A percentile compares a stretch with the other conserved stretches of the same genome.
phyloP scores from a whole-genome alignment of 1,139 yeast genomes.

The Suhomyces kunorum region DNA sequence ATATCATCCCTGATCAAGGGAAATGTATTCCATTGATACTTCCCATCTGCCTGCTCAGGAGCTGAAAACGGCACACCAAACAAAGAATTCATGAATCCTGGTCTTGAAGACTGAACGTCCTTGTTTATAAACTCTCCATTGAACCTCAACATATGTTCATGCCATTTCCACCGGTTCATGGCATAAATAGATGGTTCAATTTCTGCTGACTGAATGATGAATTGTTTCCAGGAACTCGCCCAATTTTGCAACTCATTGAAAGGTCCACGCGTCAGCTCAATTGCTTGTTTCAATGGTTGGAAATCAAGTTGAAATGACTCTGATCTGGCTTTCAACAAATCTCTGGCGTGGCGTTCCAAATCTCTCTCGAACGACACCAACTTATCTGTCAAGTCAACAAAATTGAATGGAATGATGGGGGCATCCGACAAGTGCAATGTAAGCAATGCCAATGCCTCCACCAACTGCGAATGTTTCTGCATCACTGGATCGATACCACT shows the following conservation, averaged over 20 bases:
- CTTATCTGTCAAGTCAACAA: constrained; percentile 48
- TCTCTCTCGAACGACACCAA: constrained; percentile 50
- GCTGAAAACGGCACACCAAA: constrained; percentile 71
- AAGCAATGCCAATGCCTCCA: constrained; percentile 56
- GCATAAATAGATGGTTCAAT: constrained; percentile 72
- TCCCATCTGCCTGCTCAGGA: constrained; percentile 36
- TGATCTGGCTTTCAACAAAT: constrained; percentile 15
- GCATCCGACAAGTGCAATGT: constrained; percentile 63
- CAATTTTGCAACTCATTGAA: constrained; percentile 41
- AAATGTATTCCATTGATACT: constrained; percentile 63
- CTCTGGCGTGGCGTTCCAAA: constrained; percentile 45
- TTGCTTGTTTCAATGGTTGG: constrained; percentile 27
- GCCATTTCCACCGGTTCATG: constrained; percentile 78
- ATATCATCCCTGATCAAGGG: constrained; percentile 75
- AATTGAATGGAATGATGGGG: constrained; percentile 74
- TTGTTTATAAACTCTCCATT: constrained; percentile 48
- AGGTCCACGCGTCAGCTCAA: constrained; percentile 25
- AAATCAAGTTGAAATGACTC: constrained; percentile 26
- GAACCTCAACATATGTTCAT: constrained; percentile 59
- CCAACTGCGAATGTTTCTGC: constrained; percentile 57
- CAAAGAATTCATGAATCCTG: constrained; percentile 68
- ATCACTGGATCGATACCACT: constrained; percentile 55
- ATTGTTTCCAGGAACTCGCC: constrained; percentile 56
- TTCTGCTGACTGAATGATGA: constrained; percentile 34
- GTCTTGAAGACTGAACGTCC: constrained; percentile 43